Base-by-base conservation (phyloP, 2,329 filamentous ascomycete genomes). In the Laburnicola sp. region DNA sequence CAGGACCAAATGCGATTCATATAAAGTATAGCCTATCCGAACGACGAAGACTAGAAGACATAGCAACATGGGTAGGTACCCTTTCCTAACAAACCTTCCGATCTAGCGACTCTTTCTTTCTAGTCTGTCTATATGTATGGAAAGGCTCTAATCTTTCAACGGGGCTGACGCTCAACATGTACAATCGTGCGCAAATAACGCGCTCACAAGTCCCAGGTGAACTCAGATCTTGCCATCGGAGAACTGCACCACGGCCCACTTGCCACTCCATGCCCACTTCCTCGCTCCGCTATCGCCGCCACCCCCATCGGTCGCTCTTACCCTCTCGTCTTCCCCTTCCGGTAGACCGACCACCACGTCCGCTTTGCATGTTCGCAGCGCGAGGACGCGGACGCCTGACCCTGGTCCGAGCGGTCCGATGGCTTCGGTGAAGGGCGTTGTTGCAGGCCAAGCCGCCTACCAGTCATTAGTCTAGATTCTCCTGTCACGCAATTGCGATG, bases 231-330 rank as follows among this genome's bases (percentile, higher is more conserved):
- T 88, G 0, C 88, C 88, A 60, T 87, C 82, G 39, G 82, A 91
- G 64, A 92, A 91, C 27, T 89, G 91, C 3, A 96, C 86, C n/a
- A 97, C 91, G 4, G 93, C 93, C 89, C 90, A 97, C 74, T 97
- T 97, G 36, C 93, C 93, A 66, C 84, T 88, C 92, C 92, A 97
- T 0, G 91, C 92, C 93, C 93, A 97, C 72, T 89, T 88, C 49
- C 94, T 81, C 23, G 84, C 81, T 50, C 71, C 87, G 73, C 59
- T 82, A 54, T 91, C 86, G 11, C 86, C 88, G 3, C 88, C 89
- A 1, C 88, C 89, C 11, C 81, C 85, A 45, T 89, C 85, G 46
- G 76, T 81, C 6, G 81, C 78, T 59, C 81, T 85, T 46, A 97
- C 77, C 70, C 86, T 84, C 75, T 97, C 91, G 66, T 99, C 94